Percentiles rank a stretch among this genome's conserved stretches.
Conservation (phyloP, 2,329 filamentous ascomycete genomes). For the Alternaria rosae region DNA sequence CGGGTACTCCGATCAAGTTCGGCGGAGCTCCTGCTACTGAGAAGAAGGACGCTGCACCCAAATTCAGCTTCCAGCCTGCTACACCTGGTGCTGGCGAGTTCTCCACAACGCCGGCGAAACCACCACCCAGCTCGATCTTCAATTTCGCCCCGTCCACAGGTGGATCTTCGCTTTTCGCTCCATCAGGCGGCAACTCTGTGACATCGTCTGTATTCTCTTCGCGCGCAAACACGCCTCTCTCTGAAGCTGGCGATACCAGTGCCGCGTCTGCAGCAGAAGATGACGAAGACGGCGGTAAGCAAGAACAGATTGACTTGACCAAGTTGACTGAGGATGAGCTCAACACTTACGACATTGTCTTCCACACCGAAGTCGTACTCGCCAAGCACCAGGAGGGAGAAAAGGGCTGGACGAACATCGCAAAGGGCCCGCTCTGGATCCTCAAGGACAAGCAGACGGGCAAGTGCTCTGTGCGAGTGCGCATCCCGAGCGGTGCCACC, state of each 20-base stretch:
- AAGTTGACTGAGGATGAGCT: constrained; percentile 45
- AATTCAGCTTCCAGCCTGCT: constrained; percentile 38
- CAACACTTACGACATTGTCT: constrained; percentile 42
- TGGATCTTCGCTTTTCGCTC: constrained; percentile 23
- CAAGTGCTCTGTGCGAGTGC: constrained; percentile 44
- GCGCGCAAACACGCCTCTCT: constrained; percentile 47
- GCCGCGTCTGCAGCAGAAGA: constrained; percentile 39
- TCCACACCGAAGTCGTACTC: constrained; percentile 38
- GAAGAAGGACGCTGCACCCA: constrained; percentile 30
- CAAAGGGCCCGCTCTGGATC: constrained; percentile 45
- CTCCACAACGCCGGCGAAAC: constrained; percentile 39
- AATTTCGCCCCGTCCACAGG: constrained; percentile 29
- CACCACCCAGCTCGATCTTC: constrained; percentile 31
- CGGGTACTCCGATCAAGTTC: constrained; percentile 48
- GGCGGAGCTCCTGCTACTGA: constrained; percentile 29
- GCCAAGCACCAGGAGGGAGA: constrained; percentile 36
- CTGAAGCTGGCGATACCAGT: constrained; percentile 41
- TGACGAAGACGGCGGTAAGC: constrained; percentile 39
- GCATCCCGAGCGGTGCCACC: constrained; percentile 40
- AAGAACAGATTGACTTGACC: constrained; percentile 41
- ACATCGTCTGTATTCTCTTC: constrained; percentile 43
- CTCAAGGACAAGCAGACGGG: constrained; percentile 47
- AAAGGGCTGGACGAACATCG: constrained; percentile 43
- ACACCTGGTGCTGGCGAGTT: constrained; percentile 34
- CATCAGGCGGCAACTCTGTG: constrained; percentile 33